Conservation (phyloP, 2,329 filamentous ascomycete species). For the Colletotrichum sp. region DNA sequence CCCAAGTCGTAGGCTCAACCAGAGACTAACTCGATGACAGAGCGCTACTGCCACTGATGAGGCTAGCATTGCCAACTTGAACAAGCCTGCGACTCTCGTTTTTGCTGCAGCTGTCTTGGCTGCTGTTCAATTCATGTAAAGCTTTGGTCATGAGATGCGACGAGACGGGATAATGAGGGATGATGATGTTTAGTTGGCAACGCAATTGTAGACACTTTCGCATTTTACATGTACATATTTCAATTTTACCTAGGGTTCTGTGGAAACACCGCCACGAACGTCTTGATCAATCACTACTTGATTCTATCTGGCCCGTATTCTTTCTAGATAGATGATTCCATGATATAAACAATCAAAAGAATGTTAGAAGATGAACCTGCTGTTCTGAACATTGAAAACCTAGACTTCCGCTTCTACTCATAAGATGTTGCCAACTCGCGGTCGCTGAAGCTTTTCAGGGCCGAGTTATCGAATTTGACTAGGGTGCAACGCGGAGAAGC, state of each 20-base stretch:
- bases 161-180: background rate
- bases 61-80: background rate
- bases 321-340: fast-evolving
- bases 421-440: background rate
- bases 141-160: background rate
- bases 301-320: background rate
- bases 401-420: background rate
- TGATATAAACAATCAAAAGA: background rate
- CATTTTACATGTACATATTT: background rate
- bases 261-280: background rate
- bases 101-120: background rate
- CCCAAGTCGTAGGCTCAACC: background rate
- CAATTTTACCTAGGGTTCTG: background rate
- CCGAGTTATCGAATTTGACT: background rate
- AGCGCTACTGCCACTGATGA: background rate
- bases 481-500: too few species aligned
- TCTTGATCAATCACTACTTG: background rate
- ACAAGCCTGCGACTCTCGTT: background rate
- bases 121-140: background rate
- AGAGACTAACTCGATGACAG: background rate
- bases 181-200: background rate
- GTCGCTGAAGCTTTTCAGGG: background rate
- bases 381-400: background rate
- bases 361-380: background rate
- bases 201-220: background rate